Conservation (phyloP, 2,329 filamentous ascomycete species). For the Byssoonygena ceratinophila region DNA sequence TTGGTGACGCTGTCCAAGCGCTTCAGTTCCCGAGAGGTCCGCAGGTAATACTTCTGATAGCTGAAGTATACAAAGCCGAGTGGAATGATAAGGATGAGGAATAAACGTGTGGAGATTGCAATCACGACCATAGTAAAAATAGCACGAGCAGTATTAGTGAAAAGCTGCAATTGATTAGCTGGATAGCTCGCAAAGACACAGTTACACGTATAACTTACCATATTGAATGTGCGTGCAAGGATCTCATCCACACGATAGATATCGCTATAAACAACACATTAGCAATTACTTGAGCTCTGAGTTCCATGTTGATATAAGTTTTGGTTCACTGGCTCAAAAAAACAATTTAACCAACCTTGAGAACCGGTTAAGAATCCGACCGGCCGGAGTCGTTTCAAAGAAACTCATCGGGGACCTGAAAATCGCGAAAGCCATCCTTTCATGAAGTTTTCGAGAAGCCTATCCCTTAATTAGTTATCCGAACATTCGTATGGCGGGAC, state of each 20-base stretch:
- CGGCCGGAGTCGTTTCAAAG: constrained; percentile 92
- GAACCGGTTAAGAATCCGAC: constrained; percentile 93
- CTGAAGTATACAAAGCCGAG: constrained; percentile 72
- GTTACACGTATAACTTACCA: constrained; percentile 46
- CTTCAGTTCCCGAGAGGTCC: constrained; percentile 93
- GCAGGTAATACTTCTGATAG: constrained; percentile 93
- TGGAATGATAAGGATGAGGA: constrained; percentile 70
- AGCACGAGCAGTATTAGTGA: constrained; percentile 63
- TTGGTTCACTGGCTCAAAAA: background rate
- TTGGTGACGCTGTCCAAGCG: constrained; percentile 87
- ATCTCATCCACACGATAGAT: constrained; percentile 72
- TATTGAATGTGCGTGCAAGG: constrained; percentile 92
- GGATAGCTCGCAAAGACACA: constrained; percentile 16
- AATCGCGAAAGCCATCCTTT: constrained; percentile 92
- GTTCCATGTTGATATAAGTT: background rate
- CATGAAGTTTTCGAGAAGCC: constrained; percentile 91
- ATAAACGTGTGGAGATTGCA: constrained; percentile 66
- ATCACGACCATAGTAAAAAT: constrained; percentile 81
- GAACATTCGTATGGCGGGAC: too few relatives aligned
- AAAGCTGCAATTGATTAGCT: constrained; percentile 42
- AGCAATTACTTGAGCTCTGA: background rate
- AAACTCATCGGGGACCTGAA: constrained; percentile 98
- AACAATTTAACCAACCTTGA: constrained; percentile 54
- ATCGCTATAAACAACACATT: constrained; percentile 32
- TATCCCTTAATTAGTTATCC: constrained; percentile 26